Percentiles rank a stretch among this genome's conserved stretches.
phyloP scores from a whole-genome alignment of 805 yeast genomes.

The Ogataea haglerorum region DNA sequence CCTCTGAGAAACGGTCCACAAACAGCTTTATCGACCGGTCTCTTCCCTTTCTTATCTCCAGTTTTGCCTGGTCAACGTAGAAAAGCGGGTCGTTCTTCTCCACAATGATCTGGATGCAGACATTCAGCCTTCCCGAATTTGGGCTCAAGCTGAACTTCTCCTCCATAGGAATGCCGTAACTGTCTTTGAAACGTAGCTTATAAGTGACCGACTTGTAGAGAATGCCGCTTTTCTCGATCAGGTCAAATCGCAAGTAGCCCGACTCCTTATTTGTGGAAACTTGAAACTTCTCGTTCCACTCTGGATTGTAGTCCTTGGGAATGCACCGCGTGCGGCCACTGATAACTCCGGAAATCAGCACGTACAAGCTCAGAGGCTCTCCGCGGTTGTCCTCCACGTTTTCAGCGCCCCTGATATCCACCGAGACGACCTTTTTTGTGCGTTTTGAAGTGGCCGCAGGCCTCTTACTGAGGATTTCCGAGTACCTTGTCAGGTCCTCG shows the following conservation, averaged over 20 bases:
- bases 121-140: slow-evolving; percentile 52
- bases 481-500: slow-evolving; percentile 12
- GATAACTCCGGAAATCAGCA: slow-evolving; percentile 22
- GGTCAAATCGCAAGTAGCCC: slow-evolving; percentile 14
- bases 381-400: slow-evolving; percentile 32
- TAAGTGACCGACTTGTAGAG: slow-evolving; percentile 19
- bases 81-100: slow-evolving; percentile 80
- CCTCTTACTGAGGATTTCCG: slow-evolving; percentile 11
- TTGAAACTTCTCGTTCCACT: slow-evolving; percentile 88
- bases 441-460: slow-evolving; percentile 1
- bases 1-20: slow-evolving; percentile 68
- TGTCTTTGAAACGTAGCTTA: slow-evolving; percentile 12
- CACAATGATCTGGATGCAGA: slow-evolving; percentile 72
- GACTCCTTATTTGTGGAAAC: slow-evolving; percentile 14
- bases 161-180: slow-evolving; percentile 12
- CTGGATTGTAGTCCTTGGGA: slow-evolving; percentile 61
- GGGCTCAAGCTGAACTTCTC: slow-evolving; percentile 27
- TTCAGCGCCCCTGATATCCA: slow-evolving; percentile 27
- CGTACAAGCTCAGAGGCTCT: slow-evolving; percentile 27
- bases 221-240: slow-evolving; percentile 20
- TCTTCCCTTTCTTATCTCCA: slow-evolving; percentile 60
- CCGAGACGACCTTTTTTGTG: slow-evolving; percentile 21
- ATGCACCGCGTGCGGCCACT: slow-evolving; percentile 58
- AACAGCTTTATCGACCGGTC: slow-evolving; percentile 66
- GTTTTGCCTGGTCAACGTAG: slow-evolving; percentile 70